Evolutionary conservation across 345 rosid genomes (phyloP), one percentile per base, ranked within the genome.

Genomic region (Euphorbia pulcherrima): DNA sequence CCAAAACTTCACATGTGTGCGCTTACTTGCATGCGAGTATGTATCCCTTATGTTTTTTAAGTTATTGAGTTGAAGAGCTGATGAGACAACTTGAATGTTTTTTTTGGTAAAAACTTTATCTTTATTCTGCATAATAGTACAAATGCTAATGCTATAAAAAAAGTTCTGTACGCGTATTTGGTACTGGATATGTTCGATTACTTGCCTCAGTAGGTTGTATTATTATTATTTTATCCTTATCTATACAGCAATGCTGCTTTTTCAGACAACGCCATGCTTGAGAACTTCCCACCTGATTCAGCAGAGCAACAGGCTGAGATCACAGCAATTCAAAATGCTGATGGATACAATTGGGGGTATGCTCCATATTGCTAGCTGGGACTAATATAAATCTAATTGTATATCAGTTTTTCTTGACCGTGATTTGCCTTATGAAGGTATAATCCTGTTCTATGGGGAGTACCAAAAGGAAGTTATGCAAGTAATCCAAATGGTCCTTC

Each of bases 321-420:
- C 66, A 81, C 87, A 28, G 86, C 78, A 30, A 78, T 87, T 71
- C 94, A 93, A 80, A 69, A 87, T 68, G 85, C 85, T 65, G 90
- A 88, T 86, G 97, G 90, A 37, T 93, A 87, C 70, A 93, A 93
- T 74, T 93, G 97, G 98, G 98, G 98, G 98, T 93, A 79, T 68
- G 89, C 68, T 79, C 26, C 69, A 71, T 13, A 50, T 65, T 30
- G 5, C 27, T 41, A 48, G 24, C 46, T 62, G 63, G 46, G 35
- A 40, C 41, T 8, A 68, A 27, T 67, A 9, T 24, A 50, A 33
- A 28, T 59, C 14, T 39, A 17, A 56, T 39, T 5, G 46, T 14
- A 44, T 21, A 67, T 58, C 60, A 44, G 57, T 44, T 29, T 5
- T 61, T 40, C 56, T 73, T 48, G 64, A 20, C 40, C 68, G 50